These are phyloP conservation scores for Noccaea caerulescens DNA, from an alignment of 345 rosid genomes.

Conservation along the genomic window DNA sequence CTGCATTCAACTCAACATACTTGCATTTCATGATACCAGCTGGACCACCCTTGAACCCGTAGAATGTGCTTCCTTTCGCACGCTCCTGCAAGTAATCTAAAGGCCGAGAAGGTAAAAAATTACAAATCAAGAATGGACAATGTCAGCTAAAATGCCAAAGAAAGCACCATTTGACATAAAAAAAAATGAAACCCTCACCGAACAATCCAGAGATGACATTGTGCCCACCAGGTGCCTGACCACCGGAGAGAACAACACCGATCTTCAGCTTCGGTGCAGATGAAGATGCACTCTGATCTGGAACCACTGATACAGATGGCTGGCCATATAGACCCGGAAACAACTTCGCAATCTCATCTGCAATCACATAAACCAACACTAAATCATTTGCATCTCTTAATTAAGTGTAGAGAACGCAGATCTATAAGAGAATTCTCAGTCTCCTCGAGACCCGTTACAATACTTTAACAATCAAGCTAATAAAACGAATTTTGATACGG, in stretches of 20 bases:
- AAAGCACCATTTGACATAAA: background rate
- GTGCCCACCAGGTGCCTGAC: conserved; percentile 99
- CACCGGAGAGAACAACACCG: conserved; percentile 95
- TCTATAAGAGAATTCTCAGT: background rate
- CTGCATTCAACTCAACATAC: conserved; percentile 71
- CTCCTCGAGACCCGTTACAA: background rate
- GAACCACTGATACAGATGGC: conserved; percentile 72
- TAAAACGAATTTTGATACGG: background rate
- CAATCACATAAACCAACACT: conserved; percentile 11
- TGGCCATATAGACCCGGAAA: conserved; percentile 90
- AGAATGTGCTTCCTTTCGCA: conserved; percentile 73
- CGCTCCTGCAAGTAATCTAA: conserved; percentile 93
- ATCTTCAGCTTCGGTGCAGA: conserved; percentile 70
- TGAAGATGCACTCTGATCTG: conserved; percentile 44
- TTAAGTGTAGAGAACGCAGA: conserved; percentile 15
- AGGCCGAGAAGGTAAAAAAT: background rate
- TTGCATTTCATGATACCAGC: conserved; percentile 99
- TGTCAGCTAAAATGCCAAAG: background rate
- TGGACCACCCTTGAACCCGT: conserved; percentile 98
- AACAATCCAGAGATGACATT: conserved; percentile 91
- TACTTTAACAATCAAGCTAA: background rate
- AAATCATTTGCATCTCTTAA: conserved; percentile 9
- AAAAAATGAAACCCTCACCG: conserved; percentile 53
- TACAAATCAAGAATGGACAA: background rate
- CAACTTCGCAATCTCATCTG: conserved; percentile 89